Percentiles rank a stretch among this genome's conserved stretches.
Conservation (phyloP, 2,329 filamentous ascomycete genomes). For the Dryadomyces quercivorus region DNA sequence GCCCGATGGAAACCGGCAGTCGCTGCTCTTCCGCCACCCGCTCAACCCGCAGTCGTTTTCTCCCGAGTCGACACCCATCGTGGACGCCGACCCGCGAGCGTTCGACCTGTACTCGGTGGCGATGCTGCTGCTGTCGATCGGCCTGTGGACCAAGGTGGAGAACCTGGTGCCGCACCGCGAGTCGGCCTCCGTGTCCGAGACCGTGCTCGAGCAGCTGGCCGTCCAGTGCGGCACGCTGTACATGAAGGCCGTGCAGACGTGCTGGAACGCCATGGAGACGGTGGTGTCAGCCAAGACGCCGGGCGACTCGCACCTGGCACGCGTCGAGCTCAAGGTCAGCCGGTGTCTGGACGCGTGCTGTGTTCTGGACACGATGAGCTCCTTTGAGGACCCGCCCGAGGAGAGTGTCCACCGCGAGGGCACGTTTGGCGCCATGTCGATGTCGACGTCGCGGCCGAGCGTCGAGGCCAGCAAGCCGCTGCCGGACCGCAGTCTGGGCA, state of each 20-base stretch:
- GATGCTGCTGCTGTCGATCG: slow-evolving; percentile 61
- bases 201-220: slow-evolving; percentile 49
- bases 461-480: neutral
- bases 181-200: slow-evolving; percentile 43
- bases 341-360: slow-evolving; percentile 50
- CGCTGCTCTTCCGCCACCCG: slow-evolving; percentile 52
- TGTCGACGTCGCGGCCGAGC: neutral
- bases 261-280: slow-evolving; percentile 57
- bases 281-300: slow-evolving; percentile 32
- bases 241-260: slow-evolving; percentile 61
- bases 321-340: slow-evolving; percentile 40
- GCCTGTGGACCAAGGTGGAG: slow-evolving; percentile 59
- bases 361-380: slow-evolving; percentile 46
- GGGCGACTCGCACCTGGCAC: slow-evolving; percentile 39
- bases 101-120: slow-evolving; percentile 63
- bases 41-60: slow-evolving; percentile 42
- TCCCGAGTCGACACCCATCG: slow-evolving; percentile 27
- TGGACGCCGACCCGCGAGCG: slow-evolving; percentile 41
- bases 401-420: neutral
- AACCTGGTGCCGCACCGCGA: slow-evolving; percentile 32
- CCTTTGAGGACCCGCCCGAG: slow-evolving; percentile 32
- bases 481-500: neutral
- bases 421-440: slow-evolving; percentile 17
- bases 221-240: slow-evolving; percentile 63
- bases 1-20: slow-evolving; percentile 15